Evolutionary conservation across 2,329 filamentous ascomycete genomes (phyloP), one percentile per base, ranked within the genome.

Genomic region (Phyllosticta ampelicida): DNA sequence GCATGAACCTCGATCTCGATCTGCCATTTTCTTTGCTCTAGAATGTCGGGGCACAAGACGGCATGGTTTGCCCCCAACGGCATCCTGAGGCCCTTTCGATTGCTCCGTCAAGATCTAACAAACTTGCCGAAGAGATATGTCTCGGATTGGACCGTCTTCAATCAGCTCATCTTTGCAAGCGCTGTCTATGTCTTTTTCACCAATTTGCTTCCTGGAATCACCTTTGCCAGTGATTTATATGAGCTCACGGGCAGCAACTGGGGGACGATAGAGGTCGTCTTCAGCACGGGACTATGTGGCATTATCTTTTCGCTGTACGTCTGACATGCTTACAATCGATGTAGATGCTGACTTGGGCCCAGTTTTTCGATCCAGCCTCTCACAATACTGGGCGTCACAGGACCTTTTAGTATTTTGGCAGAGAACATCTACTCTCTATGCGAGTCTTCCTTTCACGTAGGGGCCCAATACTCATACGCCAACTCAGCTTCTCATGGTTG

Each of bases 171-270:
- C 6, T 70, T 86, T 56, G 83, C 83, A 21, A 84, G 81, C 64
- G 79, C 83, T 1, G 77, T 86, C 28, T 85, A 84, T 68, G 77
- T 86, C 60, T 86, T 85, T 73, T 86, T 86, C 66, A 85, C 82
- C 26, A 86, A 86, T 65, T 74, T 86, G 5, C 69, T 86, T 10
- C 84, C 84, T 0, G 83, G 84, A 1, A 85, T 86, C 64, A 86
- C 83, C 0, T 86, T 86, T 69, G 83, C 83, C 0, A 83, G 80
- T 66, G 84, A 86, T 66, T 68, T 86, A 59, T 84, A 83, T 65
- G 78, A 80, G 4, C 70, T 83, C 61, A 86, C 83, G 0, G 83
- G 83, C 13, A 72, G 78, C 64, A 83, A 79, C 26, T 86, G 83
- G 81, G 83, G 83, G 0, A 83, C 83, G 0, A 84, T 86, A 56